Base-by-base conservation (phyloP, 129 eudicot genomes). In the Saposhnikovia divaricata region DNA sequence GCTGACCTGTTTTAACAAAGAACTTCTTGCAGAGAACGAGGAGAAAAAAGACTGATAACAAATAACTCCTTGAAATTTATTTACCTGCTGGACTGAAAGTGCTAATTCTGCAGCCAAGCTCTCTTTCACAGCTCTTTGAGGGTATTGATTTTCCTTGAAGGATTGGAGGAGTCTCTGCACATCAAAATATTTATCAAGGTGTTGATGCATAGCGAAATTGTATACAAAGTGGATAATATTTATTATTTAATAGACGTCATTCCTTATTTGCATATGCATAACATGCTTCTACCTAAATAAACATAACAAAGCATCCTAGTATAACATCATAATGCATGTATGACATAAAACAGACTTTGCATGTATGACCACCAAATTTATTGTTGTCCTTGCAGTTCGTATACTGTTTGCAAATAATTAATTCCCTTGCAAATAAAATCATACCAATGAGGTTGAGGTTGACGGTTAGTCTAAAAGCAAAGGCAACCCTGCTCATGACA, bases 111-210 rank as follows among this genome's bases (percentile, higher is more conserved):
- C 75, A 23, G 89, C 97, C 85, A 94, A 77, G 43, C 83, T 92
- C 25, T 90, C 93, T 87, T 79, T 92, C 44, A 25, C 82, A 28
- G 68, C 71, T 45, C 80, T 82, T 42, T 84, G 87, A 47, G 98
- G 98, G 70, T 86, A 91, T 57, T 89, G 91, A 78, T 89, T 89
- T 84, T 90, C 89, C 83, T 87, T 91, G 85, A 94, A 94, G 75
- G 84, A 77, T 86, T 86, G 87, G 47, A 76, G 48, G 47, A 94
- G 92, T 78, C 88, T 88, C 98, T 94, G 86, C 80, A 87, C 84
- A 84, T 80, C 72, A 85, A 34, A 77, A 55, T 18, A 48, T 42
- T 15, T 74, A 83, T 65, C 39, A 80, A 75, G 6, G 61, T 46
- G 78, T n/a, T 46, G 27, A 46, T 74, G 61, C 61, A 46, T 46